Evolutionary conservation across 2,329 filamentous ascomycete species (phyloP).

Genomic region (Zasmidium cellare): DNA sequence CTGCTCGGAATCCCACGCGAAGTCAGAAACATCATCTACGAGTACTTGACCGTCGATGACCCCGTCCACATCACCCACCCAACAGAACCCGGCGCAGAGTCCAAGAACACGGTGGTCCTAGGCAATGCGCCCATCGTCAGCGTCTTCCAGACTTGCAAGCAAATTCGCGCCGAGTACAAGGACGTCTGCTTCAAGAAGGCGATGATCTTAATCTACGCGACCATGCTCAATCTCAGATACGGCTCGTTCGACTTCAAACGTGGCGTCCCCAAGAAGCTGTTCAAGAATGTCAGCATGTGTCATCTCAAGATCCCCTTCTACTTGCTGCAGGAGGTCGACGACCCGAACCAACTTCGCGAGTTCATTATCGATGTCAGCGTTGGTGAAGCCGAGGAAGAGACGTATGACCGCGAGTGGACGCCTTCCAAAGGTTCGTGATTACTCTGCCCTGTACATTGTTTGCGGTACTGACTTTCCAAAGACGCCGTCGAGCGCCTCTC

Average conservation of each 20-base stretch:
- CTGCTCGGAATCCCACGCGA: too few relatives aligned
- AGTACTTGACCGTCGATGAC: background rate
- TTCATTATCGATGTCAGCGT: background rate
- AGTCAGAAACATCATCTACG: too few relatives aligned
- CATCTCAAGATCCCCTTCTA: background rate
- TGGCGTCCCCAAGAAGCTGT: background rate
- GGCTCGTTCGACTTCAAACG: background rate
- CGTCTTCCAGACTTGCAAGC: background rate
- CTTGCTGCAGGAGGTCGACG: background rate
- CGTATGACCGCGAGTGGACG: background rate
- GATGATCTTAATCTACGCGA: background rate
- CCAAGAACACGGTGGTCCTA: background rate
- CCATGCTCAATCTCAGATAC: background rate
- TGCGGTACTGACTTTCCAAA: background rate
- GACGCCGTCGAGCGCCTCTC: background rate
- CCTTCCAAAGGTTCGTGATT: background rate
- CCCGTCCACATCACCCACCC: background rate
- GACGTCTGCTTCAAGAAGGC: background rate
- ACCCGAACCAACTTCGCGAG: background rate
- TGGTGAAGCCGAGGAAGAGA: background rate
- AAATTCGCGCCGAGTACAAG: background rate
- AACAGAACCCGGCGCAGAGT: background rate
- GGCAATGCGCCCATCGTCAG: background rate
- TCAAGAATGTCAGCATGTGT: background rate
- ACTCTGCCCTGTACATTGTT: background rate